A percentile compares a stretch with the other conserved stretches of the same genome.
These are phyloP conservation scores for Naganishia randhawae DNA, from an alignment of 768 basidiomycete species.

Conservation along the genomic window DNA sequence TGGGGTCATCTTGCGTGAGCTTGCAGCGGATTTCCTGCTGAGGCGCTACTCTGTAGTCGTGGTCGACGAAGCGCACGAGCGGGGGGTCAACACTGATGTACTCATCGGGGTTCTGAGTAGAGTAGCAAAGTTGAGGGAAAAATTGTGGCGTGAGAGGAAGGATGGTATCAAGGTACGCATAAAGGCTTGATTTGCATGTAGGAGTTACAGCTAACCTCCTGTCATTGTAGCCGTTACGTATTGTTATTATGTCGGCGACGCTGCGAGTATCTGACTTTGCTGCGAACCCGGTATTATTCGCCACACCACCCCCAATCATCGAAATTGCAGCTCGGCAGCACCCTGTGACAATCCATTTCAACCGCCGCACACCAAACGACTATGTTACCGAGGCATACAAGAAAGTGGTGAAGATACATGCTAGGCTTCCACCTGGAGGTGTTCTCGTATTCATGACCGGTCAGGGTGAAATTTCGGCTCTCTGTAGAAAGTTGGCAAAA, in stretches of 20 bases:
- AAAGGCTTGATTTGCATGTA: neutral
- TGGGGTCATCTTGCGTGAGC: constrained; percentile 87
- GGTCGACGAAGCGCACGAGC: constrained; percentile 96
- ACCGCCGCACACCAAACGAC: constrained; percentile 74
- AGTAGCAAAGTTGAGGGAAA: constrained; percentile 81
- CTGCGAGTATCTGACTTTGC: constrained; percentile 89
- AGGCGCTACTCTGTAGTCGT: constrained; percentile 88
- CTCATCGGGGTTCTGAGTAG: constrained; percentile 94
- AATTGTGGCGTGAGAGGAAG: constrained; percentile 73
- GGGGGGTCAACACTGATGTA: constrained; percentile 97
- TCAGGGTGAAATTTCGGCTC: constrained; percentile 84
- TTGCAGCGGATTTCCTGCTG: constrained; percentile 89
- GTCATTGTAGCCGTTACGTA: constrained; percentile 65
- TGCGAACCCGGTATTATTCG: constrained; percentile 75
- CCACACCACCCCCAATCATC: constrained; percentile 82
- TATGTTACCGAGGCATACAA: constrained; percentile 86
- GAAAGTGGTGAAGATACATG: constrained; percentile 87
- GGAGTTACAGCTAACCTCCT: constrained; percentile 16
- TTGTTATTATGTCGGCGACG: constrained; percentile 98
- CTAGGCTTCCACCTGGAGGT: constrained; percentile 84
- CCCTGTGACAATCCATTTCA: constrained; percentile 93
- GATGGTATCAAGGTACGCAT: constrained; percentile 61
- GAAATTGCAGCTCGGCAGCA: constrained; percentile 85
- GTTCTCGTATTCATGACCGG: constrained; percentile 94
- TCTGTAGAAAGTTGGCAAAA: constrained; percentile 75